These are phyloP conservation scores for Galerina marginata DNA, from an alignment of 768 basidiomycete species.

Conservation along the genomic window DNA sequence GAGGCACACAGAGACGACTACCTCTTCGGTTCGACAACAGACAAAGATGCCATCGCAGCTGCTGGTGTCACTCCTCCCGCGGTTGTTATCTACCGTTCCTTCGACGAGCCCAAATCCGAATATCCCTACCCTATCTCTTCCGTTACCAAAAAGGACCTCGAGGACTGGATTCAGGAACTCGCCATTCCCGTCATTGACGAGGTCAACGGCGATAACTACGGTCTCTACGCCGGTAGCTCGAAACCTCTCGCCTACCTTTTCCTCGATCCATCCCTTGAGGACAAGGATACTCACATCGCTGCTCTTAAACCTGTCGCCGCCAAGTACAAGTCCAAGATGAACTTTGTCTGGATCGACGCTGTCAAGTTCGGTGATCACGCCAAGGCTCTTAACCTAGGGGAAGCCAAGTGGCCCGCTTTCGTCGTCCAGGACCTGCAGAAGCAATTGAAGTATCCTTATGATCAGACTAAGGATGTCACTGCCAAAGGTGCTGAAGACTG, in stretches of 20 bases:
- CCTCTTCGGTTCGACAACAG: conserved; percentile 88
- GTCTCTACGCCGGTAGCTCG: conserved; percentile 75
- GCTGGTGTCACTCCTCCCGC: conserved; percentile 83
- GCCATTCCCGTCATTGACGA: conserved; percentile 90
- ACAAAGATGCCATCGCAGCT: conserved; percentile 66
- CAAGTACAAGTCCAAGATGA: conserved; percentile 83
- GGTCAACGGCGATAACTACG: conserved; percentile 94
- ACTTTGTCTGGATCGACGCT: conserved; percentile 99
- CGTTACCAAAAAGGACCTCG: conserved; percentile 64
- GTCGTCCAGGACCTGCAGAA: conserved; percentile 86
- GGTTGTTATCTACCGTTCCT: conserved; percentile 89
- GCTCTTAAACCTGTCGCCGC: conserved; percentile 77
- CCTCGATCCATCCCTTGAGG: conserved; percentile 76
- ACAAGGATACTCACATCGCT: conserved; percentile 68
- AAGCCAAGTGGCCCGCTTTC: conserved; percentile 91
- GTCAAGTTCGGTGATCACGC: conserved; percentile 95
- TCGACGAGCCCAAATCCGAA: conserved; percentile 80
- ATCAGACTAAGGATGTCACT: conserved; percentile 68
- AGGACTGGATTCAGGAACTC: conserved; percentile 81
- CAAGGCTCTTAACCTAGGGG: conserved; percentile 87
- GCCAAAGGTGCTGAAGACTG: conserved; percentile 60
- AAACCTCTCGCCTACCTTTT: conserved; percentile 96
- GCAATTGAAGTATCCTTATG: conserved; percentile 90
- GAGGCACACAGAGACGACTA: conserved; percentile 91
- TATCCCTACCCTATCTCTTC: conserved; percentile 70